Evolutionary conservation across 306 rosid genomes (phyloP), one percentile per base, ranked within the genome.

Genomic region (Erythrophleum fordii): DNA sequence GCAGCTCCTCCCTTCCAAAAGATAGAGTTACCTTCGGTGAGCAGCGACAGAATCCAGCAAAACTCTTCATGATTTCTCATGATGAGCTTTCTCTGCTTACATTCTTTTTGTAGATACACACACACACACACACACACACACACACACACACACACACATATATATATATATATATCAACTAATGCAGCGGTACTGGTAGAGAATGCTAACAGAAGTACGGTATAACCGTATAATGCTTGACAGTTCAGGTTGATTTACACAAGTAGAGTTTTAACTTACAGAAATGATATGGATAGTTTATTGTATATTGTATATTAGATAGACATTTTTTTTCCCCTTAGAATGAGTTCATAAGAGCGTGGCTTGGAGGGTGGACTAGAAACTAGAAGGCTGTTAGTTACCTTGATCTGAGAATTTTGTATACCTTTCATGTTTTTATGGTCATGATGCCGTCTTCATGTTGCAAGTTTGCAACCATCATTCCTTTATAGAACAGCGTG

Each of bases 131-230:
- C n/a, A n/a, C n/a, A n/a, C n/a, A n/a, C n/a, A n/a, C n/a, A n/a
- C n/a, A n/a, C n/a, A n/a, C n/a, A n/a, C n/a, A n/a, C n/a, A n/a
- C n/a, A n/a, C n/a, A n/a, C n/a, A n/a, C n/a, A 83, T 81, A 69
- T 51, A 69, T 77, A 84, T 80, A 69, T 79, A 80, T 77, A 59
- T 48, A 53, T 67, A 61, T 67, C 74, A 79, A 81, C 85, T 77
- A 74, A 73, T 76, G 44, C 37, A 58, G 53, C 34, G 56, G 51
- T 82, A 48, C 52, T 23, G 45, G 25, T 42, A 22, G 18, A 84
- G 51, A 23, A 64, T 80, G 64, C 88, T 67, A 44, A 51, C 75
- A 22, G 76, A 35, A 18, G 76, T 29, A 5, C 41, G 11, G 23
- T n/a, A 26, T 64, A 41, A 42, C 31, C 60, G 56, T 66, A 26